phyloP scores from a whole-genome alignment of 73 alveolate species.

The Paraurostyla sp. region DNA sequence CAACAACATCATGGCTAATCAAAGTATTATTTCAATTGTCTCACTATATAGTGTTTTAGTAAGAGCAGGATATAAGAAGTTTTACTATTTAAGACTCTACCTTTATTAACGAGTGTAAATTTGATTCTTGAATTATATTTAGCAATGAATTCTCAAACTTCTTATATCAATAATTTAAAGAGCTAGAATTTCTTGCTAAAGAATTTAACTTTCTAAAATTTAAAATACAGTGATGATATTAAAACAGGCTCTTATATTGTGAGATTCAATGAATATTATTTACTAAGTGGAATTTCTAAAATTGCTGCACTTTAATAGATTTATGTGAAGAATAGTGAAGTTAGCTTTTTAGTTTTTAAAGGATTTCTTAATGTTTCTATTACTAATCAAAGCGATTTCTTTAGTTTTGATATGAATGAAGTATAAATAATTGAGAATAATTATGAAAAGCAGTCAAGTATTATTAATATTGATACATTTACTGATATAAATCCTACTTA shows the following conservation, averaged over 20 bases:
- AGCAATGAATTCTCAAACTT: not conserved
- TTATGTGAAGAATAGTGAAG: not conserved
- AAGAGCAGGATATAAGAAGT: not conserved
- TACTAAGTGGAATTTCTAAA: no score
- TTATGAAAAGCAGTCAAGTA: no score
- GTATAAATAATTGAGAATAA: not conserved
- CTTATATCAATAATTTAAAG: no score
- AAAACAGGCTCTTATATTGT: not conserved
- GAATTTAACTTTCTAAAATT: not conserved
- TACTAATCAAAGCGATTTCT: not conserved
- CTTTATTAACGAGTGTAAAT: not conserved
- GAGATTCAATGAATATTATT: not conserved
- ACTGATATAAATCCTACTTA: not conserved
- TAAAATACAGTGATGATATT: not conserved
- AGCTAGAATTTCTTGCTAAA: no score
- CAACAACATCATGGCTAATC: no score
- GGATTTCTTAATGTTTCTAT: not conserved
- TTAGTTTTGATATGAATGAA: not conserved
- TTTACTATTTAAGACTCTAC: not conserved
- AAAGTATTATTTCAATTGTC: no score
- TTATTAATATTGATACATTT: not conserved
- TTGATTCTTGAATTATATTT: not conserved
- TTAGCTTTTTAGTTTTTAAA: constrained; percentile 11
- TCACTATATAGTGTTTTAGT: not conserved
- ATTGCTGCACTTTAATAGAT: no score